phyloP scores from a whole-genome alignment of 2,329 filamentous ascomycete genomes.

The Lachnellula arida region DNA sequence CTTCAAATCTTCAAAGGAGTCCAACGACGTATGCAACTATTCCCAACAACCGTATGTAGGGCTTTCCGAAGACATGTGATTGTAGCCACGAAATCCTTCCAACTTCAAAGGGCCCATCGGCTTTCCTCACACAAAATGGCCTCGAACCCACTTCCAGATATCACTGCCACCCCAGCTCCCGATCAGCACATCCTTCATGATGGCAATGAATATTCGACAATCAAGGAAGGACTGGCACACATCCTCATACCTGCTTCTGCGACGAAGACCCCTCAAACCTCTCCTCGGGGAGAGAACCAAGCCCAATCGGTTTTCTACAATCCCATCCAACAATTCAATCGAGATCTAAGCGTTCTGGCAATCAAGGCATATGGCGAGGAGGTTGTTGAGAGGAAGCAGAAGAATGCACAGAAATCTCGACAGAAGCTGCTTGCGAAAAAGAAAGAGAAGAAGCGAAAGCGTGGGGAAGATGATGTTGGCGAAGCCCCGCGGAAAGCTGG shows the following conservation, averaged over 20 bases:
- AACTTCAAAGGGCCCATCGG: background rate
- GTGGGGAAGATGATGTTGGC: slow-evolving; percentile 32
- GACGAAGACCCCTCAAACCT: slow-evolving; percentile 41
- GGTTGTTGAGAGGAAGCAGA: slow-evolving; percentile 43
- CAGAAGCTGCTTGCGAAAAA: slow-evolving; percentile 33
- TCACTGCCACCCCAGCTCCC: slow-evolving; percentile 26
- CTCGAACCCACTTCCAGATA: slow-evolving; percentile 16
- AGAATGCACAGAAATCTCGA: slow-evolving; percentile 39
- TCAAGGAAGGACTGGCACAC: slow-evolving; percentile 63
- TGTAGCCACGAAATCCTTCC: background rate
- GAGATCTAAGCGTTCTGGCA: slow-evolving; percentile 86
- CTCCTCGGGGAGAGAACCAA: slow-evolving; percentile 49
- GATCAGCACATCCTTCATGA: slow-evolving; percentile 37
- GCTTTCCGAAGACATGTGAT: background rate
- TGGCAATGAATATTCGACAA: slow-evolving; percentile 51
- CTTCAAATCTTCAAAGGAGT: no score
- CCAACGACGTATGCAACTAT: background rate
- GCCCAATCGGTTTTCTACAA: slow-evolving; percentile 93
- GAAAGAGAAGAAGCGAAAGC: slow-evolving; percentile 45
- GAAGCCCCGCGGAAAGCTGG: slow-evolving; percentile 34
- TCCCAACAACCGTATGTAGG: background rate
- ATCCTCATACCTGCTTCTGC: slow-evolving; percentile 57
- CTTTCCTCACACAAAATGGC: background rate
- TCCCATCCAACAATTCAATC: slow-evolving; percentile 97
- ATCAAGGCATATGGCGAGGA: slow-evolving; percentile 86